phyloP scores from a whole-genome alignment of 2,329 filamentous ascomycete species.

The Pseudogymnoascus sp. region DNA sequence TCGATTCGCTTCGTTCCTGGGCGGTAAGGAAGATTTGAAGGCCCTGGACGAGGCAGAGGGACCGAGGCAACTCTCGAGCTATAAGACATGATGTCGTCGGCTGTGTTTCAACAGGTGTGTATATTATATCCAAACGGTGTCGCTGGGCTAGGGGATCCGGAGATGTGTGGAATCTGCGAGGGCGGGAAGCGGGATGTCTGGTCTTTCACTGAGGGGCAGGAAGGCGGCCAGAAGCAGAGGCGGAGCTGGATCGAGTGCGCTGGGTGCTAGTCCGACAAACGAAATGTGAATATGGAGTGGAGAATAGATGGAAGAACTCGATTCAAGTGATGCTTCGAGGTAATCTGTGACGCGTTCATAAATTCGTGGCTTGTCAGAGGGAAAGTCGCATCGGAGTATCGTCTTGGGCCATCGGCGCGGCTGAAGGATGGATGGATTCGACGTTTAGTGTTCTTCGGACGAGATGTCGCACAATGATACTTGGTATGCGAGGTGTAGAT shows the following conservation, averaged over 20 bases:
- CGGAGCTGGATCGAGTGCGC: background rate
- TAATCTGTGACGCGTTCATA: background rate
- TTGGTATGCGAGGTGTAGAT: background rate
- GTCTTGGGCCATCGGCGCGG: background rate
- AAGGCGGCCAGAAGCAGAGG: background rate
- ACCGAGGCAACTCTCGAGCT: background rate
- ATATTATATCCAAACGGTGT: background rate
- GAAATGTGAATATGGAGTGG: background rate
- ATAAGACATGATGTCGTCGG: background rate
- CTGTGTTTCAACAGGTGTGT: background rate
- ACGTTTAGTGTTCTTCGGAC: background rate
- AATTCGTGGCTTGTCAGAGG: background rate
- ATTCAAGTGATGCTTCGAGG: background rate
- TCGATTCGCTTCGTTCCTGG: constrained; percentile 1
- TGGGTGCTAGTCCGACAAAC: background rate
- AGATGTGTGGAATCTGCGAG: background rate
- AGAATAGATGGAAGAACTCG: background rate
- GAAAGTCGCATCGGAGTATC: background rate
- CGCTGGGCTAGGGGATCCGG: background rate
- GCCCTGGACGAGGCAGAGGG: background rate
- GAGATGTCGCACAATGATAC: background rate
- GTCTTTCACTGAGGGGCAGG: background rate
- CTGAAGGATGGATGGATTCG: background rate
- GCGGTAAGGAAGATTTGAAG: background rate
- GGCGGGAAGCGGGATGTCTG: background rate